phyloP scores from a whole-genome alignment of 73 alveolate genomes.

The Paramecium caudatum region DNA sequence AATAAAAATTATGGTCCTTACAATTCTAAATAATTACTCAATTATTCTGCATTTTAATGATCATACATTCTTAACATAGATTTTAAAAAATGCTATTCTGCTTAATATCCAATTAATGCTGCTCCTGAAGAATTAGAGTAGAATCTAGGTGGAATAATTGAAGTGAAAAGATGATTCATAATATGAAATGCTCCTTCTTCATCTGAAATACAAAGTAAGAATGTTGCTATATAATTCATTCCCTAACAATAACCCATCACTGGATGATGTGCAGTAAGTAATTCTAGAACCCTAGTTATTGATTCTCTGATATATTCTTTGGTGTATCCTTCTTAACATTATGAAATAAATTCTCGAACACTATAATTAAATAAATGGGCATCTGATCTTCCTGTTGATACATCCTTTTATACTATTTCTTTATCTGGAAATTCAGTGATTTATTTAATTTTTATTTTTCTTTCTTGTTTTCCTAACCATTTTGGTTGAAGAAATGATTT shows the following conservation, averaged over 20 bases:
- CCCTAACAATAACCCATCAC: constrained; percentile 58
- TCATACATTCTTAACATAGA: neutral
- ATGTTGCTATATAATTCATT: constrained; percentile 47
- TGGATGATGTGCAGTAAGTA: constrained; percentile 38
- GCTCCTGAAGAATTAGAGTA: constrained; percentile 34
- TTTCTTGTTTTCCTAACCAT: constrained; percentile 36
- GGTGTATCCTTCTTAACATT: constrained; percentile 37
- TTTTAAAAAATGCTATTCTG: constrained; percentile 15
- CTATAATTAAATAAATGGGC: constrained; percentile 48
- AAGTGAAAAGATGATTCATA: constrained; percentile 6
- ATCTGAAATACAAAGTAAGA: constrained; percentile 39
- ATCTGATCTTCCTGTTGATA: constrained; percentile 61
- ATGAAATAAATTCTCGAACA: constrained; percentile 6
- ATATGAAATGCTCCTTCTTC: constrained; percentile 63
- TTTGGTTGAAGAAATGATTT: neutral
- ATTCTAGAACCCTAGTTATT: neutral
- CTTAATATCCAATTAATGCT: constrained; percentile 37
- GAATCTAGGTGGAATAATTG: constrained; percentile 54
- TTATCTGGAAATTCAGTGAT: neutral
- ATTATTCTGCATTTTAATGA: neutral
- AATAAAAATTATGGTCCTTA: constrained; percentile 53
- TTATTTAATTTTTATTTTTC: constrained; percentile 19
- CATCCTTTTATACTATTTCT: constrained; percentile 46
- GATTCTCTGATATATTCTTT: neutral
- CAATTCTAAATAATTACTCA: neutral